A percentile compares a stretch with the other conserved stretches of the same genome.
Conservation (phyloP, 176 grass and related monocot genomes). For the Paspalum vaginatum region DNA sequence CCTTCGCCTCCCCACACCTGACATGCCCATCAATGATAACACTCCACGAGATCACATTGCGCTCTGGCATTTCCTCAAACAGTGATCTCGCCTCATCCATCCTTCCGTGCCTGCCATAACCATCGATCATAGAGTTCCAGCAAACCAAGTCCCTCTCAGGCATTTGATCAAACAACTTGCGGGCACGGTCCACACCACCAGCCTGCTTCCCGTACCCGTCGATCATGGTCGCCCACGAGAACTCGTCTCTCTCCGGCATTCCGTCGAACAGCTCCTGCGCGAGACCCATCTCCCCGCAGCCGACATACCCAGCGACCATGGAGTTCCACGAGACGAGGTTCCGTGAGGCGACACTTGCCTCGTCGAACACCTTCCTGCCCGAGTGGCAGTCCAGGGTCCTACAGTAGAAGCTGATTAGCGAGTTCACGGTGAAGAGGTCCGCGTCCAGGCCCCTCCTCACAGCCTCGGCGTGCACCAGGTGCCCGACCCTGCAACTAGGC, state of each 20-base stretch:
- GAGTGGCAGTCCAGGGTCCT: constrained; percentile 44
- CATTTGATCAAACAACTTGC: constrained; percentile 65
- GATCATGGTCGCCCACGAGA: constrained; percentile 67
- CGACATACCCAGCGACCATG: constrained; percentile 62
- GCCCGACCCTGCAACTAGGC: constrained; percentile 23
- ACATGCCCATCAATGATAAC: constrained; percentile 63
- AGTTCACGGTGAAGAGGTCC: constrained; percentile 56
- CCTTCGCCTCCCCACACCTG: constrained; percentile 40
- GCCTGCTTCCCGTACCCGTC: constrained; percentile 62
- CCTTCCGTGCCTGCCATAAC: constrained; percentile 55
- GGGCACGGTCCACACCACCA: constrained; percentile 54
- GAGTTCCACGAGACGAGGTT: constrained; percentile 78
- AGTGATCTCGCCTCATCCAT: constrained; percentile 46
- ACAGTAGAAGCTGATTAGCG: constrained; percentile 60
- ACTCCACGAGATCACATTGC: constrained; percentile 73
- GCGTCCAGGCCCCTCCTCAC: constrained; percentile 47
- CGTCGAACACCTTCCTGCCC: constrained; percentile 67
- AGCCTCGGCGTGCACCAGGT: constrained; percentile 52
- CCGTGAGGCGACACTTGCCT: not conserved
- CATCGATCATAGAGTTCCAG: constrained; percentile 80
- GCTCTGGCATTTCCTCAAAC: constrained; percentile 61
- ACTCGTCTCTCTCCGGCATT: constrained; percentile 59
- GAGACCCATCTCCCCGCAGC: constrained; percentile 32
- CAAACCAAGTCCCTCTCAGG: constrained; percentile 59
- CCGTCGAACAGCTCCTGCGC: constrained; percentile 64